Conservation (phyloP, 2,329 filamentous ascomycete species). For the Myrmaecium sp. region DNA sequence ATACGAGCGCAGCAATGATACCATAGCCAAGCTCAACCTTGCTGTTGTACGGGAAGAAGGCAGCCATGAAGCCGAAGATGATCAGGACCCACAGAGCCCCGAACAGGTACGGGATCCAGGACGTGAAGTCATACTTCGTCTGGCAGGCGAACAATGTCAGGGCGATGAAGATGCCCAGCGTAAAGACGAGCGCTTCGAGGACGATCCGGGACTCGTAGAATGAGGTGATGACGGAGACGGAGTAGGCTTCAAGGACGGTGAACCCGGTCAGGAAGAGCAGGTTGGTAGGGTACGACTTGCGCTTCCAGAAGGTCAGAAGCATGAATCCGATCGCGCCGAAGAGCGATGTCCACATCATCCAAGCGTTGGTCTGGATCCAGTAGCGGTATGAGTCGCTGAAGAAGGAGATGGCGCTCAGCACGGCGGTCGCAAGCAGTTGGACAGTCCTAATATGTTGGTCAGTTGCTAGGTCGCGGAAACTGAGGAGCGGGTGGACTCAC, state of each 20-base stretch:
- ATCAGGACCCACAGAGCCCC: slow-evolving; percentile 79
- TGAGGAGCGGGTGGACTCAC: background rate
- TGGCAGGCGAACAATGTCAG: slow-evolving; percentile 80
- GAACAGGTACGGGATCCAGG: slow-evolving; percentile 91
- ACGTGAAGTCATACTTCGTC: slow-evolving; percentile 94
- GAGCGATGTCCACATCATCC: slow-evolving; percentile 74
- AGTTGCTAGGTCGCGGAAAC: background rate
- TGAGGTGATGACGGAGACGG: slow-evolving; percentile 78
- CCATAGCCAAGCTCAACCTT: slow-evolving; percentile 77
- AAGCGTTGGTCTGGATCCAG: slow-evolving; percentile 76
- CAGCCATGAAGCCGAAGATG: slow-evolving; percentile 81
- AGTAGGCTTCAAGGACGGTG: slow-evolving; percentile 84
- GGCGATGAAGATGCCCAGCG: slow-evolving; percentile 47
- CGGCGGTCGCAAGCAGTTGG: slow-evolving; percentile 72
- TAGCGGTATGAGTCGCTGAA: slow-evolving; percentile 59
- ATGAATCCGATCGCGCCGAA: slow-evolving; percentile 73
- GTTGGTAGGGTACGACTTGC: slow-evolving; percentile 88
- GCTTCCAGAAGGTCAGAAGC: slow-evolving; percentile 84
- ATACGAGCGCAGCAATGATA: slow-evolving; percentile 65
- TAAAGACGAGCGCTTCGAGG: slow-evolving; percentile 77
- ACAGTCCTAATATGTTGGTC: slow-evolving; percentile 41
- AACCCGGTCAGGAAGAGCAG: slow-evolving; percentile 82
- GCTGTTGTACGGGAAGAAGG: slow-evolving; percentile 73
- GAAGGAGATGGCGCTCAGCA: slow-evolving; percentile 72
- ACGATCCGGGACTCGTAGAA: slow-evolving; percentile 77